phyloP scores from a whole-genome alignment of 306 rosid genomes.

The Dicorynia guianensis region DNA sequence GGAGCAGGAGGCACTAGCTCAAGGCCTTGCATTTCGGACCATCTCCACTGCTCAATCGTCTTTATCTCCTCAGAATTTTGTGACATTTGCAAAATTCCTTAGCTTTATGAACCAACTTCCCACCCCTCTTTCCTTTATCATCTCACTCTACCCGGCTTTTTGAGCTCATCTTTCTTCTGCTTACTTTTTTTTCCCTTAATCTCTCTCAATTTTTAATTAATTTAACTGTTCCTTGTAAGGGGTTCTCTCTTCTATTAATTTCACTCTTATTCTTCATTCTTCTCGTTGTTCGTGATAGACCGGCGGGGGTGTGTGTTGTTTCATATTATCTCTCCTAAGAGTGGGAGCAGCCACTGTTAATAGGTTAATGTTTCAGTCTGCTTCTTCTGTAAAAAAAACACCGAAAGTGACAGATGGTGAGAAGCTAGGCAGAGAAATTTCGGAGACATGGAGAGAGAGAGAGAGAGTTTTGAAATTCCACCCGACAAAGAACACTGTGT shows the following conservation, averaged over 20 bases:
- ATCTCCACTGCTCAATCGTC: constrained; percentile 88
- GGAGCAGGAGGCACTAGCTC: constrained; percentile 64
- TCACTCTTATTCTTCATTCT: constrained; percentile 27
- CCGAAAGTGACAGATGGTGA: constrained; percentile 61
- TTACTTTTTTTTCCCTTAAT: constrained; percentile 10
- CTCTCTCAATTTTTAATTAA: constrained; percentile 28
- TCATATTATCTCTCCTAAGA: constrained; percentile 19
- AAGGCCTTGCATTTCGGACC: constrained; percentile 99
- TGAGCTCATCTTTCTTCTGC: constrained; percentile 50
- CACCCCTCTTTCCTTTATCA: constrained; percentile 38
- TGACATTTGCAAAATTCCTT: constrained; percentile 80
- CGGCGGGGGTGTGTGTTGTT: constrained; percentile 16
- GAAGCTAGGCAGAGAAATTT: constrained; percentile 33
- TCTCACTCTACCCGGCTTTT: constrained; percentile 61
- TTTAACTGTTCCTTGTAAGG: constrained; percentile 29
- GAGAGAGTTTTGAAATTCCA: constrained; percentile 45
- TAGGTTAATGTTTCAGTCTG: constrained; percentile 54
- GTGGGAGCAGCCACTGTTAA: constrained; percentile 40
- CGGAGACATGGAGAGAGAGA: constrained; percentile 24
- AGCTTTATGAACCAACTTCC: constrained; percentile 56
- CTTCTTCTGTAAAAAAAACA: constrained; percentile 59
- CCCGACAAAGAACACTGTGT: constrained; percentile 81
- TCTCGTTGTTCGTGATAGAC: constrained; percentile 24
- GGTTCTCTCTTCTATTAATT: constrained; percentile 4
- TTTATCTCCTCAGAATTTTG: constrained; percentile 85